These are phyloP conservation scores for Styphnolobium japonicum DNA, from an alignment of 306 rosid species.

Conservation along the genomic window DNA sequence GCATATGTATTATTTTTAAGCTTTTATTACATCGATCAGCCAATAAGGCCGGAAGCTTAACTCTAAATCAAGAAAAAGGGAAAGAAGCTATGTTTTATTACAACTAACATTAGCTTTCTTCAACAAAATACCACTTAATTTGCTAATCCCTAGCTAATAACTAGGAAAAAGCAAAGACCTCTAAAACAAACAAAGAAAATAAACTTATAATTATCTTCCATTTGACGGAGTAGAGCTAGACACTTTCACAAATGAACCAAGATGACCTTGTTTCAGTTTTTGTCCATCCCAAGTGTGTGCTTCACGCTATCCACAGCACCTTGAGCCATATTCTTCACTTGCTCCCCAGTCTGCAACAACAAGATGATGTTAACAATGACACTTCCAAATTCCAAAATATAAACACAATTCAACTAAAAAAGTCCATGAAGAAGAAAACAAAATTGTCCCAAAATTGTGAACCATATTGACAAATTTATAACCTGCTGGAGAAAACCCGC, in stretches of 20 bases:
- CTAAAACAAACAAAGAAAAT: neutral
- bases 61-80: neutral
- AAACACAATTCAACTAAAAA: neutral
- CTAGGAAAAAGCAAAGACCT: slow-evolving; percentile 26
- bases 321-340: slow-evolving; percentile 60
- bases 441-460: neutral
- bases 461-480: neutral
- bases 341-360: slow-evolving; percentile 55
- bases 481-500: slow-evolving; percentile 62
- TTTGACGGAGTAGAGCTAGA: neutral
- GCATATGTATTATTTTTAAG: neutral
- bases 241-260: neutral
- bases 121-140: neutral
- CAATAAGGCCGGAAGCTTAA: neutral
- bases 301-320: slow-evolving; percentile 58
- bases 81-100: slow-evolving; percentile 18
- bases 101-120: slow-evolving; percentile 4
- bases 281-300: slow-evolving; percentile 62
- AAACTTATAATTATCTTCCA: slow-evolving; percentile 23
- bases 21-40: neutral
- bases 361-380: neutral
- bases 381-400: neutral
- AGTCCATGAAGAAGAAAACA: neutral
- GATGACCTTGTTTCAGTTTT: slow-evolving; percentile 23
- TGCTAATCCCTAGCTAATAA: slow-evolving; percentile 35